These are phyloP conservation scores for Aspergillus calidoustus DNA, from an alignment of 2,329 filamentous ascomycete species.

Conservation along the genomic window DNA sequence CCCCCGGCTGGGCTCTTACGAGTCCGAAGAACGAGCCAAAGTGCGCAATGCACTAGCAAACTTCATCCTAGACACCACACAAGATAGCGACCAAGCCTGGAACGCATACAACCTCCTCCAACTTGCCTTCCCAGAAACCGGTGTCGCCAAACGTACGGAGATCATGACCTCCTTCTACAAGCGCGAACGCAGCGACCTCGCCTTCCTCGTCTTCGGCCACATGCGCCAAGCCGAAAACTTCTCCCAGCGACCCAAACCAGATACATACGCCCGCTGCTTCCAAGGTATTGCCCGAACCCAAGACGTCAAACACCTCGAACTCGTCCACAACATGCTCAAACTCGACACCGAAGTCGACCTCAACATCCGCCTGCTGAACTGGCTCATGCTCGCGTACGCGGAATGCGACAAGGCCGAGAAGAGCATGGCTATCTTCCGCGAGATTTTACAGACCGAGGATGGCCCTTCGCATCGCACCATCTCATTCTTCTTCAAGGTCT, in stretches of 20 bases:
- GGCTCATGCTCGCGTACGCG: conserved; percentile 84
- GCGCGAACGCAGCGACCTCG: conserved; percentile 80
- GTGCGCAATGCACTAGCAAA: conserved; percentile 69
- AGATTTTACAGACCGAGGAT: conserved; percentile 81
- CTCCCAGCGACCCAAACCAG: conserved; percentile 67
- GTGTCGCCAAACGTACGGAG: conserved; percentile 66
- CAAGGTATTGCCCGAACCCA: conserved; percentile 69
- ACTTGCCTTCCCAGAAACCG: conserved; percentile 65
- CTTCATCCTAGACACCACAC: conserved; percentile 66
- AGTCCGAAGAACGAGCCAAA: conserved; percentile 63
- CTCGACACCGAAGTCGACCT: conserved; percentile 82
- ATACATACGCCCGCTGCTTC: conserved; percentile 79
- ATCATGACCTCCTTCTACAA: conserved; percentile 85
- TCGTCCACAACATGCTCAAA: conserved; percentile 92
- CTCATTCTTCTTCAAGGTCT: conserved; percentile 78
- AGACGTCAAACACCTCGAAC: conserved; percentile 69
- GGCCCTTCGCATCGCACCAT: conserved; percentile 84
- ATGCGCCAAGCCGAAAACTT: conserved; percentile 79
- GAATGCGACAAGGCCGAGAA: conserved; percentile 67
- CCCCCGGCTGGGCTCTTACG: conserved; percentile 56
- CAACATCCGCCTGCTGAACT: conserved; percentile 77
- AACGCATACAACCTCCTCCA: conserved; percentile 64
- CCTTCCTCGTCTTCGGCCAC: conserved; percentile 82
- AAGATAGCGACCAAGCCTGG: conserved; percentile 68
- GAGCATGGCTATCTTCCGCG: conserved; percentile 79